A percentile compares a stretch with the other conserved stretches of the same genome.
Conservation (phyloP, 495 filamentous ascomycete genomes). For the Jackrogersella minutella region DNA sequence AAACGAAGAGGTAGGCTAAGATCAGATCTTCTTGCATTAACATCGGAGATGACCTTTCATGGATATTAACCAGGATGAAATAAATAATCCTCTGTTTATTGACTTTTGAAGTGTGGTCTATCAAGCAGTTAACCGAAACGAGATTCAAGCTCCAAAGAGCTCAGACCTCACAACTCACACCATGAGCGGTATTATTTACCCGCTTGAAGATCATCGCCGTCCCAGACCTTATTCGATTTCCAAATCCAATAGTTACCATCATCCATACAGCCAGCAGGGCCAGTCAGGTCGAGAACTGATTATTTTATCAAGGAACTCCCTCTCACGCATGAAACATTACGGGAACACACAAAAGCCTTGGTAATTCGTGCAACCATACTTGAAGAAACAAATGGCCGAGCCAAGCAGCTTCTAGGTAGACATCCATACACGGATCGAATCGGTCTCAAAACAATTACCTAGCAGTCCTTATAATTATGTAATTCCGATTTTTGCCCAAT, state of each 20-base stretch:
- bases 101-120: conserved; percentile 1
- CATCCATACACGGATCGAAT: conserved; percentile 1
- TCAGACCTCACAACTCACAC: conserved; percentile 15
- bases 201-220: conserved; percentile 24
- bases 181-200: conserved; percentile 8
- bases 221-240: conserved; percentile 17
- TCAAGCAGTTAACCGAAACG: conserved; percentile 28
- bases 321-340: conserved; percentile 30
- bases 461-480: conserved; percentile 9
- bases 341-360: conserved; percentile 24
- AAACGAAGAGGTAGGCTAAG: conserved; percentile 9
- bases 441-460: conserved; percentile 3
- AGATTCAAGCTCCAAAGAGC: conserved; percentile 15
- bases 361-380: conserved; percentile 19
- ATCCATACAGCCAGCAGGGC: not conserved
- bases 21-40: conserved; percentile 42
- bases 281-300: not conserved
- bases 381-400: not conserved
- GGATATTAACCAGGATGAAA: conserved; percentile 18
- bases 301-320: conserved; percentile 25
- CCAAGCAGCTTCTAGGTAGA: not conserved
- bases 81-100: conserved; percentile 19
- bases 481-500: conserved; percentile 18
- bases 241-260: not conserved
- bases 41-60: conserved; percentile 41